Evolutionary conservation across 306 rosid species (phyloP), one percentile per base, ranked within the genome.

Genomic region (Astragalus membranaceus): DNA sequence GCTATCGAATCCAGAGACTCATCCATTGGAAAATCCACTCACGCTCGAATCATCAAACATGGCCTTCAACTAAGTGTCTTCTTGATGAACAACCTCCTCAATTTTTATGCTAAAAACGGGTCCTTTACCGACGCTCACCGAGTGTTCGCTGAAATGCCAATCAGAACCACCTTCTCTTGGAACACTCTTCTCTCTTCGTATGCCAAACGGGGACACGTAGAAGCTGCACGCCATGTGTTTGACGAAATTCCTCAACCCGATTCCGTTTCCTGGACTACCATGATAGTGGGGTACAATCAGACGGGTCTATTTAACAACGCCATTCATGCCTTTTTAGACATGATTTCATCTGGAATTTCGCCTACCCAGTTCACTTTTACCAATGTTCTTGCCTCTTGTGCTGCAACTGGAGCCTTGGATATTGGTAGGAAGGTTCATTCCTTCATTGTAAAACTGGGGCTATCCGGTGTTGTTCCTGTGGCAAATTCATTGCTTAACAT

Each of bases 211-310:
- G 97, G 97, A 1, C 70, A 82, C 79, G 70, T 90, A 10, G 83
- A 84, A 14, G 52, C 58, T 16, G 90, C 96, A 11, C 81, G 77
- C 29, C 65, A 14, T 3, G 43, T 90, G 42, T 85, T 93, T 48
- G 64, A 80, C 14, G 85, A 74, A 72, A 90, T 90, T 81, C 94
- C 97, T 2, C 76, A 88, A 8, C 95, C 80, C 2, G 97, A 93
- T 67, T 85, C 94, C 3, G 98, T 93, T 32, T 90, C 98, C 0
- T 93, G 96, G 98, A 93, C 91, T 56, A 70, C 85, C 0, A 80
- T 90, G 80, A 90, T 90, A 2, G 96, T 80, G 64, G 90, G 89
- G 9, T 93, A 87, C 46, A 87, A 90, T 77, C 90, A 77, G 43
- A 72, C 73, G 81, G 96, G 92, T 51, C 79, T 26, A 43, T 90